Conservation (phyloP, 2,329 filamentous ascomycete species). For the Raffaelea arxii region DNA sequence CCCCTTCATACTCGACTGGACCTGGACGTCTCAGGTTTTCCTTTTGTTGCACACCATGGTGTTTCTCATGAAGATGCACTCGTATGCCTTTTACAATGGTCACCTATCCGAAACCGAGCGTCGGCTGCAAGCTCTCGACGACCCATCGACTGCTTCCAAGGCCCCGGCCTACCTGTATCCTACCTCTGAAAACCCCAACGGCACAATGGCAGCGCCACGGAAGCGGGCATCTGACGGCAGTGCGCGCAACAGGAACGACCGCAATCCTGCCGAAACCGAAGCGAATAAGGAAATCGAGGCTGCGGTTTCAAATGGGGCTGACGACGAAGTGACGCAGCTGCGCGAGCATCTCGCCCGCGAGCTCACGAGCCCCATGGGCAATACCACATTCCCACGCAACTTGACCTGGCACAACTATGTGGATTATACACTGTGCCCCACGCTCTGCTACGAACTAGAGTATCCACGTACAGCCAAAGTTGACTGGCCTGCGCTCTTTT, state of each 20-base stretch:
- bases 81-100: conserved; percentile 96
- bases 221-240: not conserved
- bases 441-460: conserved; percentile 93
- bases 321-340: conserved; percentile 53
- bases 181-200: conserved; percentile 43
- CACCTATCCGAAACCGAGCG: conserved; percentile 83
- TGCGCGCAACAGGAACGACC: not conserved
- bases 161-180: conserved; percentile 70
- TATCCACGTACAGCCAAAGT: conserved; percentile 74
- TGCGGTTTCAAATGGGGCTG: conserved; percentile 13
- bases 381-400: conserved; percentile 83
- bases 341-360: conserved; percentile 84
- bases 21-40: conserved; percentile 96
- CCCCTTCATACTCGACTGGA: conserved; percentile 81
- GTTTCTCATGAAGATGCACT: conserved; percentile 98
- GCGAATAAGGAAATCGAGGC: not conserved
- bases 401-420: conserved; percentile 72
- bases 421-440: conserved; percentile 87
- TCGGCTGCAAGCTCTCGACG: conserved; percentile 69
- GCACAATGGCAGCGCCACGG: conserved; percentile 21
- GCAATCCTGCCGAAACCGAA: not conserved
- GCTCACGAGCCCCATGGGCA: conserved; percentile 81
- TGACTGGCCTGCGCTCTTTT: conserved; percentile 70
- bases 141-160: conserved; percentile 59
- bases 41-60: conserved; percentile 84